A percentile compares a stretch with the other conserved stretches of the same genome.
Evolutionary conservation across 1,139 yeast genomes (phyloP).

Genomic region (Pichia sp.): DNA sequence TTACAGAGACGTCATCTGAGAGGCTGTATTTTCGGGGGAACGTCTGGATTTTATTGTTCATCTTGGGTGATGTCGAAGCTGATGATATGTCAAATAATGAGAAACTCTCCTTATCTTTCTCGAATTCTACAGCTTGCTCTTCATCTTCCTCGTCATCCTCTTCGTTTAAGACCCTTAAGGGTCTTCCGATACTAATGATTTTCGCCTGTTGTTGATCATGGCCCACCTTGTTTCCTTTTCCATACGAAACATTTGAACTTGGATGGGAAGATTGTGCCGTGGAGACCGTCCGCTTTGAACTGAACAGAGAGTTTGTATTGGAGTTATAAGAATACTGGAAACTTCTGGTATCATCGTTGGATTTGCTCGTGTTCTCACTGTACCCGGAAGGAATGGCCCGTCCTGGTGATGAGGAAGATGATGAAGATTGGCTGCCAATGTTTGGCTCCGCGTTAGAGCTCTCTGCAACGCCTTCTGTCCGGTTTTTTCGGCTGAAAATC

Average conservation of each 20-base stretch:
- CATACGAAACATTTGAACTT: slow-evolving; percentile 14
- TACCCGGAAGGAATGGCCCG: too few species aligned
- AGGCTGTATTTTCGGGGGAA: too few species aligned
- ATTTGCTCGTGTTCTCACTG: background rate
- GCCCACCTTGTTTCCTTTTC: slow-evolving; percentile 11
- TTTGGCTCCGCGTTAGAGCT: too few species aligned
- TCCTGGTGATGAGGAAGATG: too few species aligned
- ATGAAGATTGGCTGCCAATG: too few species aligned
- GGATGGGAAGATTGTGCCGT: slow-evolving; percentile 24
- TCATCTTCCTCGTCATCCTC: slow-evolving; percentile 24
- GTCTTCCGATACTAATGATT: slow-evolving; percentile 32
- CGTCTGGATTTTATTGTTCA: too few species aligned
- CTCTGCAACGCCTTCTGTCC: too few species aligned
- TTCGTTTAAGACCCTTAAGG: slow-evolving; percentile 34
- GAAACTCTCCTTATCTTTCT: background rate
- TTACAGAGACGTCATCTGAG: too few species aligned
- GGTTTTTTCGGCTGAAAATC: slow-evolving; percentile 15
- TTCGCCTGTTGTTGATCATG: slow-evolving; percentile 9
- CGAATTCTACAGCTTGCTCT: background rate
- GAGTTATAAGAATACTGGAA: slow-evolving; percentile 28
- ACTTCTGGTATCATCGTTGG: slow-evolving; percentile 14
- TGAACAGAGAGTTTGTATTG: slow-evolving; percentile 27
- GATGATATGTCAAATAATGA: too few species aligned
- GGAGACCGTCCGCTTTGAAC: slow-evolving; percentile 25
- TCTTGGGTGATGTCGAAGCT: too few species aligned